These are phyloP conservation scores for Arthrobotrys sinensis DNA, from an alignment of 2,329 filamentous ascomycete species.

Conservation along the genomic window DNA sequence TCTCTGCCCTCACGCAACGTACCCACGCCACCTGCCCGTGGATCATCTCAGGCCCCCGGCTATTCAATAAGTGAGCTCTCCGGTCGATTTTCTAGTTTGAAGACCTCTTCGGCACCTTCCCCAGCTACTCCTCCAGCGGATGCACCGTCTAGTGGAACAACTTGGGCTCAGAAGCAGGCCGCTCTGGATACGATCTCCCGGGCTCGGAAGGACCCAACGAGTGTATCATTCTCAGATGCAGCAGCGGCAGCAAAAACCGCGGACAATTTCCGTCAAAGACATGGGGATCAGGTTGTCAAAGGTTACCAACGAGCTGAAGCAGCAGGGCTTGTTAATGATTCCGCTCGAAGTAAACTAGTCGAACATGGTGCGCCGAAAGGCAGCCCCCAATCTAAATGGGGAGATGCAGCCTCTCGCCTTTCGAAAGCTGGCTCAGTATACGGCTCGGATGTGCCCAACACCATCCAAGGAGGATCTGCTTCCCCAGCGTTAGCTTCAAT, in stretches of 20 bases:
- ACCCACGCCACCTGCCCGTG: conserved; percentile 62
- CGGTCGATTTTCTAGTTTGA: conserved; percentile 69
- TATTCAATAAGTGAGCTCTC: conserved; percentile 78
- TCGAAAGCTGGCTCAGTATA: conserved; percentile 23
- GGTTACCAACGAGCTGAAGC: conserved; percentile 73
- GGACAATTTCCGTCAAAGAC: conserved; percentile 79
- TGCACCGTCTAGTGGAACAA: conserved; percentile 71
- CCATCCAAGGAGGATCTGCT: conserved; percentile 3
- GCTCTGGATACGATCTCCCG: conserved; percentile 75
- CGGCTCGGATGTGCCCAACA: background rate
- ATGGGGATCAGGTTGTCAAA: conserved; percentile 77
- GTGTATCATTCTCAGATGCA: conserved; percentile 75
- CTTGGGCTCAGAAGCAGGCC: conserved; percentile 76
- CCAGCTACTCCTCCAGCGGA: background rate
- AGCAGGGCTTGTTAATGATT: conserved; percentile 59
- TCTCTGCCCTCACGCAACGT: conserved; percentile 65
- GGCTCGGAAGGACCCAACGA: conserved; percentile 75
- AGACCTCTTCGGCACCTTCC: conserved; percentile 62
- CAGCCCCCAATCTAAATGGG: conserved; percentile 35
- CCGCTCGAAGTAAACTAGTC: background rate
- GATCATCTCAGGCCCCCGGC: conserved; percentile 69
- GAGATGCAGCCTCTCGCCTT: conserved; percentile 29
- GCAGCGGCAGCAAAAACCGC: conserved; percentile 74
- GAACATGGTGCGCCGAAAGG: conserved; percentile 24
- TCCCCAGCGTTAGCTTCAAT: conserved; percentile 27